phyloP scores from a whole-genome alignment of 2,329 filamentous ascomycete species.

The Botrytis cinerea region DNA sequence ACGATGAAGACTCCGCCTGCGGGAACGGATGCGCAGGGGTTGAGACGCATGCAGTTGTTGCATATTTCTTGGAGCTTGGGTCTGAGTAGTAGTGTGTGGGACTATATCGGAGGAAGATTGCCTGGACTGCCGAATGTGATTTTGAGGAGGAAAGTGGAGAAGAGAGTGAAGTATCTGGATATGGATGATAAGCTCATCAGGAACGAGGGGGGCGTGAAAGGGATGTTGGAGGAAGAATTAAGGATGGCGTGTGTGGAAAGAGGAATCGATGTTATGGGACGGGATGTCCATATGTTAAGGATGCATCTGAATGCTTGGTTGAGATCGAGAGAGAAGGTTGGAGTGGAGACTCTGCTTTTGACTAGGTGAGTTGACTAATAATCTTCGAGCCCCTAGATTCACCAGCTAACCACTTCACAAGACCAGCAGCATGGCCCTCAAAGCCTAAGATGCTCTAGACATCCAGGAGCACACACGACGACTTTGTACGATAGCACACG shows the following conservation, averaged over 20 bases:
- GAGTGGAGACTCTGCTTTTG: constrained; percentile 39
- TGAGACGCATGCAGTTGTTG: constrained; percentile 45
- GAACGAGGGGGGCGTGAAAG: constrained; percentile 59
- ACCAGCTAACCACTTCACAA: constrained; percentile 28
- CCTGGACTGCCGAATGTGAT: constrained; percentile 49
- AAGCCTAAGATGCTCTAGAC: constrained; percentile 22
- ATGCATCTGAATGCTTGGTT: constrained; percentile 46
- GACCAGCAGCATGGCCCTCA: constrained; percentile 39
- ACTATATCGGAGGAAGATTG: constrained; percentile 46
- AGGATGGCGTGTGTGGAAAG: constrained; percentile 70
- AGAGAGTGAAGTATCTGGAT: constrained; percentile 63
- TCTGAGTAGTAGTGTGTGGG: constrained; percentile 46
- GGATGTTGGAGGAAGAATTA: constrained; percentile 64
- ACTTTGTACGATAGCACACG: constrained; percentile 17
- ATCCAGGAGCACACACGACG: background rate
- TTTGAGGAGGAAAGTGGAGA: constrained; percentile 55
- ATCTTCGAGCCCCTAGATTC: background rate
- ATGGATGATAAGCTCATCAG: constrained; percentile 71
- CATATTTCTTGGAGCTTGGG: constrained; percentile 47
- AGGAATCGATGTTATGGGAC: constrained; percentile 58
- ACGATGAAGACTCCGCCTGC: constrained; percentile 34
- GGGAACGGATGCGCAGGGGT: constrained; percentile 31
- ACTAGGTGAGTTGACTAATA: constrained; percentile 40
- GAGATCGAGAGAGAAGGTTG: constrained; percentile 40
- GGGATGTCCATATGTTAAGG: constrained; percentile 43